Evolutionary conservation across 2,329 filamentous ascomycete species (phyloP).

Genomic region (Colletotrichum melonis): DNA sequence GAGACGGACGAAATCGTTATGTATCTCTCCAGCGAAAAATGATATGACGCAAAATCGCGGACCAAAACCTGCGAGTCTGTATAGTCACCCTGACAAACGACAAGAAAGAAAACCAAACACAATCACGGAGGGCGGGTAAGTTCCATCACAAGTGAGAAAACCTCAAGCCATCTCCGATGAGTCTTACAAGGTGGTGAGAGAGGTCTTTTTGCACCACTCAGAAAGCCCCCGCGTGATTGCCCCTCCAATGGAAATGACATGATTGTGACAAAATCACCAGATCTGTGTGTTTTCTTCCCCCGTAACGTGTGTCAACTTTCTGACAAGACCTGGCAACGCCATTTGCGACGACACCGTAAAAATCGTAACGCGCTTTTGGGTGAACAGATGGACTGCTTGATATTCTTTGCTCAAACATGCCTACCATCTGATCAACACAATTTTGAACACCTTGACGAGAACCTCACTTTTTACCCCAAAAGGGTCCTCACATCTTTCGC

Average conservation of each 20-base stretch:
- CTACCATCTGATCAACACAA: neutral
- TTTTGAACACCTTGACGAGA: neutral
- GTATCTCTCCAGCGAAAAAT: neutral
- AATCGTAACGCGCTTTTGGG: neutral
- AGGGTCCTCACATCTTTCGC: neutral
- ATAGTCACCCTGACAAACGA: neutral
- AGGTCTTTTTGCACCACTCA: no score
- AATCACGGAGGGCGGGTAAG: neutral
- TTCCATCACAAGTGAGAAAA: no score
- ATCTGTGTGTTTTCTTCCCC: no score
- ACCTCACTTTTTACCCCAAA: neutral
- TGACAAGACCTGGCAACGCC: neutral
- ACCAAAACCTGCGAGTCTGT: neutral
- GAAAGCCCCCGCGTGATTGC: no score
- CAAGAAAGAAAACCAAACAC: neutral
- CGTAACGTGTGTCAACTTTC: neutral
- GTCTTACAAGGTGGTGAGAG: no score
- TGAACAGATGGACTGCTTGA: neutral
- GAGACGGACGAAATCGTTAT: neutral
- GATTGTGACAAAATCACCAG: no score
- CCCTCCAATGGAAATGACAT: no score
- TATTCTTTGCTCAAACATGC: neutral
- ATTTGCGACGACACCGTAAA: neutral
- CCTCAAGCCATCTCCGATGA: no score
- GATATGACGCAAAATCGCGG: neutral